These are phyloP conservation scores for Batkoa obscura DNA, from an alignment of 371 early-diverging fungal genomes.

Conservation along the genomic window DNA sequence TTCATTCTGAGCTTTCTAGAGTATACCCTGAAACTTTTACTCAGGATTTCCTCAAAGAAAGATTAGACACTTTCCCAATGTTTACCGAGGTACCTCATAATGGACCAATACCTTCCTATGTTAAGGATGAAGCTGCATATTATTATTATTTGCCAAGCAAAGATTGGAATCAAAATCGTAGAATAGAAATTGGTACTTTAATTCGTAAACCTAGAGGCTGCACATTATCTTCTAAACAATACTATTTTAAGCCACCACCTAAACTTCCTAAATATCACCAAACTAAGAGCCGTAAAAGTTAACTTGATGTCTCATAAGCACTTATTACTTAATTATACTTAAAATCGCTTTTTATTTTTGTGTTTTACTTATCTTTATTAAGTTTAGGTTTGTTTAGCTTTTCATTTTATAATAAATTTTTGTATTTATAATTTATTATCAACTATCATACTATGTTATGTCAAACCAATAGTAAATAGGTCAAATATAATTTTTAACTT, in stretches of 20 bases:
- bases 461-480: too few relatives aligned
- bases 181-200: constrained; percentile 3
- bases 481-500: too few relatives aligned
- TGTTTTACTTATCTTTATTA: too few relatives aligned
- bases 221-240: constrained; percentile 1
- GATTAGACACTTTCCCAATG: not conserved
- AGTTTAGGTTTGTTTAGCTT: too few relatives aligned
- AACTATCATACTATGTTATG: too few relatives aligned
- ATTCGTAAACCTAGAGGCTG: constrained; percentile 2
- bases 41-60: not conserved
- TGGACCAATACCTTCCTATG: not conserved
- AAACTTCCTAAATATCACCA: constrained; percentile 3
- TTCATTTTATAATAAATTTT: too few relatives aligned
- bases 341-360: too few relatives aligned
- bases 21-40: not conserved
- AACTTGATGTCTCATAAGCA: too few relatives aligned
- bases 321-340: too few relatives aligned
- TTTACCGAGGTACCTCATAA: not conserved
- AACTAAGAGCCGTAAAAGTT: too few relatives aligned
- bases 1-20: not conserved
- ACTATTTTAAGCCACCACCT: constrained; percentile 5
- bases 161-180: constrained; percentile 4
- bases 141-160: not conserved
- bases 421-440: too few relatives aligned
- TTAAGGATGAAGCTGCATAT: not conserved